Conservation (phyloP, 2,329 filamentous ascomycete genomes). For the Emmonsiellopsis sp. region DNA sequence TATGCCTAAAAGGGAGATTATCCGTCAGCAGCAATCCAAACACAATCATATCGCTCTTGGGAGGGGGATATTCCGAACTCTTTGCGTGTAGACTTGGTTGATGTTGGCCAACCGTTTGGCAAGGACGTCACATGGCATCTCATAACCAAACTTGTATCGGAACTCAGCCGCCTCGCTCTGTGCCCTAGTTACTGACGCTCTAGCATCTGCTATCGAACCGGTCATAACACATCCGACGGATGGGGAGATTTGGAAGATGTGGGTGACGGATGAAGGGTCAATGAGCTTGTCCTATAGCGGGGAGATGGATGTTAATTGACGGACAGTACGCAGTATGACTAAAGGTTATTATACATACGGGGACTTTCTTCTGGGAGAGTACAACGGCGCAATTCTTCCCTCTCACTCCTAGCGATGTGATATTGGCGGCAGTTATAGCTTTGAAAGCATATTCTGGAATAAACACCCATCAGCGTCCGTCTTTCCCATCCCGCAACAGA, state of each 20-base stretch:
- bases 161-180: conserved; percentile 96
- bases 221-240: conserved; percentile 98
- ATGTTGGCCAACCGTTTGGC: conserved; percentile 98
- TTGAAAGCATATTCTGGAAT: conserved; percentile 97
- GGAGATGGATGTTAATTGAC: neutral
- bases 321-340: neutral
- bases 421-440: conserved; percentile 97
- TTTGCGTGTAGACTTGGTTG: conserved; percentile 97
- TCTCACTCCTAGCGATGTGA: conserved; percentile 91
- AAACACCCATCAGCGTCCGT: conserved; percentile 23
- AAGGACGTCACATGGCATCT: conserved; percentile 97
- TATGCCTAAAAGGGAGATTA: conserved; percentile 56
- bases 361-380: conserved; percentile 98
- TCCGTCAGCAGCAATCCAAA: conserved; percentile 4
- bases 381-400: conserved; percentile 97
- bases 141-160: conserved; percentile 96
- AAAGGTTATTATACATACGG: conserved; percentile 51
- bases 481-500: neutral
- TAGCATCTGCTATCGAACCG: conserved; percentile 92
- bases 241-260: conserved; percentile 94
- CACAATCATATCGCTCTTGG: neutral
- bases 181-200: conserved; percentile 84
- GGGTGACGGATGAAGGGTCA: conserved; percentile 90
- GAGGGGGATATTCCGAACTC: conserved; percentile 47
- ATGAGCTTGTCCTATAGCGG: conserved; percentile 84